Base-by-base conservation (phyloP, 202 grass and related monocot genomes). In the Dendrocalamus latiflorus region DNA sequence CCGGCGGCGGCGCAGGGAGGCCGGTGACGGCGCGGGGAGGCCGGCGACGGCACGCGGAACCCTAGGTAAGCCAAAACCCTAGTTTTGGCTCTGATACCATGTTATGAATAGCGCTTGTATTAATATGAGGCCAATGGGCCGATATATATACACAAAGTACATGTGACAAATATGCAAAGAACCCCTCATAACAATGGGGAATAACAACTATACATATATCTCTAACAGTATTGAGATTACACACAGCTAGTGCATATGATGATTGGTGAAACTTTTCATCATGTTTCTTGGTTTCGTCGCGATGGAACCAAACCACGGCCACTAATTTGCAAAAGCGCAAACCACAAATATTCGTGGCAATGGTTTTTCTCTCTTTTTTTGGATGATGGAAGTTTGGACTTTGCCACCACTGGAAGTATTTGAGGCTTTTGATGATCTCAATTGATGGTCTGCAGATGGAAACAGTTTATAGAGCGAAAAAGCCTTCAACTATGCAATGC, bases 281-380 rank as follows among this genome's bases (percentile, higher is more conserved):
- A 65, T 53, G 56, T 36, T 73, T 78, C 49, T 45, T 80, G 48
- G 49, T 41, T 73, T 68, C 5, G 2, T 78, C 28, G 6, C 22
- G 28, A 17, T 63, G 13, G 58, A 83, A 55, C 53, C 18, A n/a
- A 64, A 70, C 41, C 8, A 59, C 26, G 61, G 15, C 68, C 37
- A 83, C 75, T 37, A 70, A 34, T 65, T 64, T 76, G 20, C 74
- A 47, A 41, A 70, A 84, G 21, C 11, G 28, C 36, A 54, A 57
- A 65, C 65, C 6, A 14, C 1, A 65, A 33, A 57, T 25, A 36
- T 84, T 71, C 9, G 34, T 69, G 34, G 34, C 8, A 42, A 71
- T 71, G 69, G 1, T 10, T 6, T 44, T 38, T 55, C 36, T 39
- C 12, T 24, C 43, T 33, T 11, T 30, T 30, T 62, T 55, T 16